These are phyloP conservation scores for Vitis labrusca DNA, from an alignment of 164 flowering plant species.

Conservation along the genomic window DNA sequence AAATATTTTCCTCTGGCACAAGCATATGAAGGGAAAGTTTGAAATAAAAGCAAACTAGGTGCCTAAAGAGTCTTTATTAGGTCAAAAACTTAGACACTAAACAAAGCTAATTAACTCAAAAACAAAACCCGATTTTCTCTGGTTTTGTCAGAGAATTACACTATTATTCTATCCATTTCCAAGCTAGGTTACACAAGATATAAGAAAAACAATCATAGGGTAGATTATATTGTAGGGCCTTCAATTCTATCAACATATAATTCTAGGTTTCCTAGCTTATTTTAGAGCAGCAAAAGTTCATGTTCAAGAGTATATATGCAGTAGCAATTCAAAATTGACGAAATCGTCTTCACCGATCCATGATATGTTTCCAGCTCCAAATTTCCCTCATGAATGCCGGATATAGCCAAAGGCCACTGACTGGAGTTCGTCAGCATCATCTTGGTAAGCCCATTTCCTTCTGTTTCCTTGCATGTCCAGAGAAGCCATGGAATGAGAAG, in stretches of 20 bases:
- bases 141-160: slow-evolving; percentile 10
- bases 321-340: slow-evolving; percentile 30
- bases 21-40: slow-evolving; percentile 3
- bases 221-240: slow-evolving; percentile 12
- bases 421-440: slow-evolving; percentile 58
- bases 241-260: slow-evolving; percentile 18
- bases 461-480: slow-evolving; percentile 41
- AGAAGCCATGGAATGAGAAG: slow-evolving; percentile 46
- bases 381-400: slow-evolving; percentile 34
- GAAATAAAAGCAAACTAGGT: slow-evolving; percentile 5
- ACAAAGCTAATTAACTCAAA: slow-evolving; percentile 2
- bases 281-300: slow-evolving; percentile 21
- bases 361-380: too few species aligned
- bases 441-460: slow-evolving; percentile 58
- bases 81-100: slow-evolving; percentile 16
- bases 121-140: not conserved
- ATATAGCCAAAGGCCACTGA: slow-evolving; percentile 60
- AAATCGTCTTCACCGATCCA: slow-evolving; percentile 10
- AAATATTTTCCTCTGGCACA: not conserved
- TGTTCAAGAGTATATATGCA: slow-evolving; percentile 10
- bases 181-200: slow-evolving; percentile 23
- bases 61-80: slow-evolving; percentile 3
- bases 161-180: slow-evolving; percentile 17
- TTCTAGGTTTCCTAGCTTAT: slow-evolving; percentile 32
- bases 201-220: slow-evolving; percentile 19